A percentile compares a stretch with the other conserved stretches of the same genome.
phyloP scores from a whole-genome alignment of 495 filamentous ascomycete species.

The Bacidia rubella region DNA sequence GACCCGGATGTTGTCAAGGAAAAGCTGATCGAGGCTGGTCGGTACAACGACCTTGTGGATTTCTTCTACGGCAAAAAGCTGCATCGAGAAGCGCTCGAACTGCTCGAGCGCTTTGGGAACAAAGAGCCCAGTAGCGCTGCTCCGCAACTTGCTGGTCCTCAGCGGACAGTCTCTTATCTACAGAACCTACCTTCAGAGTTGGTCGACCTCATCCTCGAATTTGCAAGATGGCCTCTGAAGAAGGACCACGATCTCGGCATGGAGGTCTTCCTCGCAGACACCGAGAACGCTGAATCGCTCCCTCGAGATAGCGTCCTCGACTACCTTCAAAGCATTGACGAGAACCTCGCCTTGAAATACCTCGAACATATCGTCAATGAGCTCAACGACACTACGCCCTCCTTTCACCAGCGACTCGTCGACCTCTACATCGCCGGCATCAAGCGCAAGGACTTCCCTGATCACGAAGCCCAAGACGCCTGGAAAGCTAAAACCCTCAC shows the following conservation, averaged over 20 bases:
- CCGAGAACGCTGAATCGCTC: constrained; percentile 84
- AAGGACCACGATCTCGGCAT: constrained; percentile 67
- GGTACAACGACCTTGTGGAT: constrained; percentile 89
- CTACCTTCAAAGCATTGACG: constrained; percentile 58
- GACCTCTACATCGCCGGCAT: constrained; percentile 60
- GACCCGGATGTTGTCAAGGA: constrained; percentile 93
- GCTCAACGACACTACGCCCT: constrained; percentile 68
- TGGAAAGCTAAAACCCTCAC: constrained; percentile 52
- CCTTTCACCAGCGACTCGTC: constrained; percentile 75
- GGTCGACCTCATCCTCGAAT: constrained; percentile 85
- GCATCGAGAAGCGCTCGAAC: constrained; percentile 72
- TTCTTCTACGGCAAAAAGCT: constrained; percentile 93
- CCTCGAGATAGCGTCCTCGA: constrained; percentile 60
- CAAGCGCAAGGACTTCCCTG: constrained; percentile 29
- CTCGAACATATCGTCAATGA: constrained; percentile 85
- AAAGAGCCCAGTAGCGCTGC: constrained; percentile 49
- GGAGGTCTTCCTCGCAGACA: constrained; percentile 89
- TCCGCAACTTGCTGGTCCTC: constrained; percentile 64
- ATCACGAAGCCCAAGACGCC: constrained; percentile 37
- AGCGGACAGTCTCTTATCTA: constrained; percentile 76
- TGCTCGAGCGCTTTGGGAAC: constrained; percentile 72
- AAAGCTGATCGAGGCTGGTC: constrained; percentile 71
- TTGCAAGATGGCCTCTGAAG: constrained; percentile 73
- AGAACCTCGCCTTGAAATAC: constrained; percentile 61
- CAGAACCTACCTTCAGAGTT: constrained; percentile 75